Evolutionary conservation across 2,329 filamentous ascomycete genomes (phyloP).

Genomic region (Mycogone perniciosa): DNA sequence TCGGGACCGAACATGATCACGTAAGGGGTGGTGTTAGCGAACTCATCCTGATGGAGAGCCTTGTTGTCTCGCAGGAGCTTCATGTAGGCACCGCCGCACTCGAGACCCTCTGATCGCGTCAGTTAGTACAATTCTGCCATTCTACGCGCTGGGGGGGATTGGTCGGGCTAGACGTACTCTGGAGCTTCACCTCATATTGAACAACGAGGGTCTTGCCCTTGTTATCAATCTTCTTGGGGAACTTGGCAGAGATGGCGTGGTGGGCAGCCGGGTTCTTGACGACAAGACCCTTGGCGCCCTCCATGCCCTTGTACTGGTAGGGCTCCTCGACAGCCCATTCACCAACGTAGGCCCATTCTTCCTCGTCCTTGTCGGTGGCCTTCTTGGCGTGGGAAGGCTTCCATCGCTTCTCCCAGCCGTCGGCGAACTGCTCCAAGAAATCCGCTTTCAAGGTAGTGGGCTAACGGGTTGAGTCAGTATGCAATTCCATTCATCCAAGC

Average conservation of each 20-base stretch:
- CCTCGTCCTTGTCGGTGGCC: constrained; percentile 65
- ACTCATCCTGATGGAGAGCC: constrained; percentile 93
- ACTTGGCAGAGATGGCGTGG: constrained; percentile 98
- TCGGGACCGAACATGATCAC: constrained; percentile 99
- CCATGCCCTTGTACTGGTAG: constrained; percentile 79
- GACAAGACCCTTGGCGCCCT: constrained; percentile 92
- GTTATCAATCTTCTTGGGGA: constrained; percentile 92
- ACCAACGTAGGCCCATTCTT: constrained; percentile 96
- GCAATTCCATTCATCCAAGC: constrained; percentile 11
- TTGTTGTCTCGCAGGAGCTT: constrained; percentile 98
- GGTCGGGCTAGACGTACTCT: constrained; percentile 54
- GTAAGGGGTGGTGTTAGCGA: constrained; percentile 94
- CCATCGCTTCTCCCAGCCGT: constrained; percentile 92
- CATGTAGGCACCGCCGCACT: constrained; percentile 97
- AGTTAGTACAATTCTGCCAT: not conserved
- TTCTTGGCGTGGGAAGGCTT: constrained; percentile 96
- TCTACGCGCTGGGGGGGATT: not conserved
- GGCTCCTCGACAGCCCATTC: constrained; percentile 98
- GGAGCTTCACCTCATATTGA: constrained; percentile 98
- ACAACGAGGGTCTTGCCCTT: constrained; percentile 96
- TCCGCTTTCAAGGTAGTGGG: constrained; percentile 83
- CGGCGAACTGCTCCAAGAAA: constrained; percentile 97
- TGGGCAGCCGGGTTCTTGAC: constrained; percentile 97
- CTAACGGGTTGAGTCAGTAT: constrained; percentile 41
- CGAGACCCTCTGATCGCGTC: constrained; percentile 65